A percentile compares a stretch with the other conserved stretches of the same genome.
phyloP scores from a whole-genome alignment of 495 filamentous ascomycete species.

The Symbiotaphrina buchneri region DNA sequence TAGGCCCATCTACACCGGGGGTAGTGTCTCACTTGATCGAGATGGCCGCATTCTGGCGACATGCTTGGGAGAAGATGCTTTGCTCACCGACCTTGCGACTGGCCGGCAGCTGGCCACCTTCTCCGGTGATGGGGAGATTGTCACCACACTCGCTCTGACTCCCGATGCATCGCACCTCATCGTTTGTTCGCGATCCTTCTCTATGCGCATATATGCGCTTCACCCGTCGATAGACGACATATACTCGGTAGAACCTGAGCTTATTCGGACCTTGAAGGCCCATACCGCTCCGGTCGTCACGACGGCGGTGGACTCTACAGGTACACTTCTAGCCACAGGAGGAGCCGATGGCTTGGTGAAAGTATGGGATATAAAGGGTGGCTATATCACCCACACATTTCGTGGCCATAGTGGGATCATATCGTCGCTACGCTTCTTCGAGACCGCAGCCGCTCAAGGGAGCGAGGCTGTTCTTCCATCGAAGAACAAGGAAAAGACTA shows the following conservation, averaged over 20 bases:
- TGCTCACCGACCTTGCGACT: slow-evolving; percentile 67
- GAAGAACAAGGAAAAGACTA: slow-evolving; percentile 16
- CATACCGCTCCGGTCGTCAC: slow-evolving; percentile 76
- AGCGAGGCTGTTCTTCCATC: slow-evolving; percentile 11
- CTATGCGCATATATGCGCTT: slow-evolving; percentile 77
- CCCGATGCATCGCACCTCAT: slow-evolving; percentile 73
- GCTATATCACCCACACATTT: slow-evolving; percentile 87
- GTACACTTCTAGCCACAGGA: slow-evolving; percentile 79
- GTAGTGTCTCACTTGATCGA: slow-evolving; percentile 61
- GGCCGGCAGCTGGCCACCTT: slow-evolving; percentile 32
- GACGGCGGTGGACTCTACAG: slow-evolving; percentile 57
- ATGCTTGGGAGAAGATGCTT: slow-evolving; percentile 68
- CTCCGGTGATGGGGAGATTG: slow-evolving; percentile 52
- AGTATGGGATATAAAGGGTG: slow-evolving; percentile 85
- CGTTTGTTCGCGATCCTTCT: slow-evolving; percentile 77
- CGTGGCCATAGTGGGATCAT: slow-evolving; percentile 78
- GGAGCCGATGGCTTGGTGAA: slow-evolving; percentile 83
- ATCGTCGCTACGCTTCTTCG: slow-evolving; percentile 81
- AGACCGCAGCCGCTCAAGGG: slow-evolving; percentile 25
- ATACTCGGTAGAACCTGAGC: slow-evolving; percentile 32
- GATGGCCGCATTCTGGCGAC: slow-evolving; percentile 68
- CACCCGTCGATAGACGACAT: slow-evolving; percentile 27
- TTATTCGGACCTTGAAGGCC: slow-evolving; percentile 68
- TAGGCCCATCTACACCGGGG: slow-evolving; percentile 85
- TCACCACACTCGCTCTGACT: slow-evolving; percentile 73